Percentiles rank a stretch among this genome's conserved stretches.
These are phyloP conservation scores for Madurella fahalii DNA, from an alignment of 2,329 filamentous ascomycete species.

Conservation along the genomic window DNA sequence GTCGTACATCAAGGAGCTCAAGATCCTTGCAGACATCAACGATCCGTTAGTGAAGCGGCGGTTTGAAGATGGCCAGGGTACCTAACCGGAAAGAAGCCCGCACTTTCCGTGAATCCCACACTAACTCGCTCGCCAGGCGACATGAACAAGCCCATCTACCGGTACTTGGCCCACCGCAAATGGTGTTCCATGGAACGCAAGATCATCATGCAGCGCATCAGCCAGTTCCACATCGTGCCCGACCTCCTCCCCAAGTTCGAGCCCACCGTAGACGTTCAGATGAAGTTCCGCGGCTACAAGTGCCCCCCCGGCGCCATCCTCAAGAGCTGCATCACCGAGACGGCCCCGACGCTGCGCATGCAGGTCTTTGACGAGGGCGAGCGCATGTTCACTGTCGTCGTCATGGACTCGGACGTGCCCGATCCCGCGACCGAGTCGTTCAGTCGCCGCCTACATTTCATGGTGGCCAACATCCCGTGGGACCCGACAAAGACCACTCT, in stretches of 20 bases:
- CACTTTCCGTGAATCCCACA: not conserved
- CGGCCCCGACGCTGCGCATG: constrained; percentile 69
- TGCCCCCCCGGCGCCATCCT: constrained; percentile 76
- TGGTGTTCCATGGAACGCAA: constrained; percentile 81
- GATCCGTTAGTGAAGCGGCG: constrained; percentile 89
- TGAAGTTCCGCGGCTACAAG: constrained; percentile 70
- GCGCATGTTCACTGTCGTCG: constrained; percentile 76
- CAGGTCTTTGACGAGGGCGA: constrained; percentile 81
- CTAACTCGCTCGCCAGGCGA: constrained; percentile 58
- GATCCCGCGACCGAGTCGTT: constrained; percentile 71
- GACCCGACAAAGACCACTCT: constrained; percentile 53
- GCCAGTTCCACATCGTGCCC: constrained; percentile 81
- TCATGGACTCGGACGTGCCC: constrained; percentile 89
- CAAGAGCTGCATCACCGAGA: constrained; percentile 67
- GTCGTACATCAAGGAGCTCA: constrained; percentile 69
- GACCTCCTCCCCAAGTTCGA: constrained; percentile 81
- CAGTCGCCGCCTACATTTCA: constrained; percentile 77
- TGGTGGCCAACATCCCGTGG: constrained; percentile 64
- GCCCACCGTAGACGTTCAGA: constrained; percentile 71
- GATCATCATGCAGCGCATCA: constrained; percentile 78
- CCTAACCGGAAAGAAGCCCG: constrained; percentile 23
- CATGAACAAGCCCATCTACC: constrained; percentile 95
- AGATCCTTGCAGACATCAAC: constrained; percentile 90
- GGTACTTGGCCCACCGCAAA: constrained; percentile 78
- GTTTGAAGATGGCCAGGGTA: constrained; percentile 89